Percentiles rank a stretch among this genome's conserved stretches.
These are phyloP conservation scores for Styphnolobium japonicum DNA, from an alignment of 306 rosid genomes.

Conservation along the genomic window DNA sequence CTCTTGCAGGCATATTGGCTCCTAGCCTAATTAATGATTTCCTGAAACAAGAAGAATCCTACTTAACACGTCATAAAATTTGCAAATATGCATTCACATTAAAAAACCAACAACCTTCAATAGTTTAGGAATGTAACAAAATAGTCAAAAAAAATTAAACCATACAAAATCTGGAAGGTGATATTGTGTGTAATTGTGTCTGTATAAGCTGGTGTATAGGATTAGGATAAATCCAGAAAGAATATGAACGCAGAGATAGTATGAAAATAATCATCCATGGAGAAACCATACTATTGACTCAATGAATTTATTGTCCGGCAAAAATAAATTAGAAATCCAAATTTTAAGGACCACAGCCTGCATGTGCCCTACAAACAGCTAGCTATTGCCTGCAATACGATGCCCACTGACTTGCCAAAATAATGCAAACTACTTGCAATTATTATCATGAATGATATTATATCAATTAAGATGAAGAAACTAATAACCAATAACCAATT, in stretches of 20 bases:
- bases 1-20: slow-evolving; percentile 98
- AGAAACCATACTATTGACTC: slow-evolving; percentile 3
- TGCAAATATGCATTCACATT: neutral
- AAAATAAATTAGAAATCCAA: neutral
- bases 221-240: slow-evolving; percentile 4
- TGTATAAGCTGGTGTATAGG: neutral
- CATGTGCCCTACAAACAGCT: slow-evolving; percentile 51
- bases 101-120: neutral
- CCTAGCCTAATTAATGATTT: slow-evolving; percentile 89
- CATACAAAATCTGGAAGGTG: neutral
- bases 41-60: slow-evolving; percentile 49
- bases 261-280: neutral
- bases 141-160: slow-evolving; percentile 4
- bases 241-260: neutral
- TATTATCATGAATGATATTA: slow-evolving; percentile 18
- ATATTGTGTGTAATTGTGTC: neutral
- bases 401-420: slow-evolving; percentile 27
- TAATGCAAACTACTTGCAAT: slow-evolving; percentile 42
- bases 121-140: neutral
- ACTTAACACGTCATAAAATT: neutral
- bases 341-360: slow-evolving; percentile 34
- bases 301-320: slow-evolving; percentile 24
- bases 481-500: slow-evolving; percentile 13
- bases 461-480: slow-evolving; percentile 25
- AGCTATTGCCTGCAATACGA: slow-evolving; percentile 36